phyloP scores from a whole-genome alignment of 495 filamentous ascomycete species.

The Annulohypoxylon maeteangense region DNA sequence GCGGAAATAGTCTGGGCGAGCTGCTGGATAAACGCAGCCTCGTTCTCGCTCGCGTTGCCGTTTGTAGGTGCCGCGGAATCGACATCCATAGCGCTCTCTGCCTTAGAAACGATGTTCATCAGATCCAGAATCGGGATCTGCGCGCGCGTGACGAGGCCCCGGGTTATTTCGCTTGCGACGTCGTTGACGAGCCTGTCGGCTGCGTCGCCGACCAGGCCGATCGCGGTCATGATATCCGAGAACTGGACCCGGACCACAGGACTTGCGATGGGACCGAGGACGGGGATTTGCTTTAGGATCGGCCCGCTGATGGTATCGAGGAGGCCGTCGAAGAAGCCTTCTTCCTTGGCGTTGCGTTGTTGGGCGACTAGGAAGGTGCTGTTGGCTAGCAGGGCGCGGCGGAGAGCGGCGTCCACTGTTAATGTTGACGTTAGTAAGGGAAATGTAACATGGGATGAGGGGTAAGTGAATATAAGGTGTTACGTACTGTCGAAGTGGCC shows the following conservation, averaged over 20 bases:
- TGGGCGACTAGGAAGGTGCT: slow-evolving; percentile 5
- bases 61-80: not conserved
- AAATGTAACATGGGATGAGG: not conserved
- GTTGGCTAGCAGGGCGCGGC: not conserved
- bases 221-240: not conserved
- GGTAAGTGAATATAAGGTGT: not conserved
- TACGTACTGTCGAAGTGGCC: not conserved
- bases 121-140: not conserved
- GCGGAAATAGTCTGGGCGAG: not conserved
- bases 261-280: too few relatives aligned
- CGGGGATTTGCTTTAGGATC: too few relatives aligned
- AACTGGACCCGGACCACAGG: slow-evolving; percentile 3
- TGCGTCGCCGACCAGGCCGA: not conserved
- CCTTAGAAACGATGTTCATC: not conserved
- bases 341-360: not conserved
- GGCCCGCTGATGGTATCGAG: too few relatives aligned
- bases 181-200: slow-evolving; percentile 14
- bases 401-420: slow-evolving; percentile 4
- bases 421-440: not conserved
- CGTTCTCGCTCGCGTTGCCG: not conserved
- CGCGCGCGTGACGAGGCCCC: not conserved
- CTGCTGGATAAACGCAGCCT: not conserved
- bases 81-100: not conserved
- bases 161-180: not conserved
- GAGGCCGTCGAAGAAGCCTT: not conserved